Conservation (phyloP, 345 rosid genomes). For the Sonneratia caseolaris region DNA sequence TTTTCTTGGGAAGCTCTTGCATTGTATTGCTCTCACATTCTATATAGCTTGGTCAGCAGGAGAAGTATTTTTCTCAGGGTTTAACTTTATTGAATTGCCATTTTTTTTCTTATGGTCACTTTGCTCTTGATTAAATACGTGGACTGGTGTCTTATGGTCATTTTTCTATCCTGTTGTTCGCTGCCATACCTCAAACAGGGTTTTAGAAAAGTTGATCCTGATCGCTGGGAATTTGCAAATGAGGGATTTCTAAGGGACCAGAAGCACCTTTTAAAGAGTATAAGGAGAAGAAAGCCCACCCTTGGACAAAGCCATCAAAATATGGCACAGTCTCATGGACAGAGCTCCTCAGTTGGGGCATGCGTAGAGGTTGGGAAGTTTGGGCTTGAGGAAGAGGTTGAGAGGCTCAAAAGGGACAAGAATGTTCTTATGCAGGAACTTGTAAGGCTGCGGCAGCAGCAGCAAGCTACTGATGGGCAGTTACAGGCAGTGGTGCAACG, state of each 20-base stretch:
- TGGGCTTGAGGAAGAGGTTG: constrained; percentile 95
- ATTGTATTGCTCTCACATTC: too few species aligned
- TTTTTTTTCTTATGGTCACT: too few species aligned
- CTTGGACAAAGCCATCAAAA: constrained; percentile 59
- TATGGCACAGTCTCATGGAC: constrained; percentile 53
- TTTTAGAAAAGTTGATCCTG: constrained; percentile 94
- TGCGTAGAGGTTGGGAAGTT: constrained; percentile 99
- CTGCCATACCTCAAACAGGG: constrained; percentile 45
- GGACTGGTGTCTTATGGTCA: neutral
- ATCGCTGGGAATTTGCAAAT: constrained; percentile 93
- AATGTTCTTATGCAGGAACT: constrained; percentile 98
- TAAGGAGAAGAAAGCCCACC: constrained; percentile 77
- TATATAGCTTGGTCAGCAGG: too few species aligned
- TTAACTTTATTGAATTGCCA: too few species aligned
- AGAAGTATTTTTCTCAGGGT: too few species aligned
- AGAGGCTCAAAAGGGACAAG: constrained; percentile 26
- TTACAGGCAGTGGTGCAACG: constrained; percentile 81
- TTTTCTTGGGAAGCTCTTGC: too few species aligned
- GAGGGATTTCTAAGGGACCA: constrained; percentile 30
- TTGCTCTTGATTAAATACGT: neutral
- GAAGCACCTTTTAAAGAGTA: constrained; percentile 68
- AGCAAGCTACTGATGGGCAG: constrained; percentile 82
- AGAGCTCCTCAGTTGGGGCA: constrained; percentile 64
- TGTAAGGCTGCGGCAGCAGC: constrained; percentile 90
- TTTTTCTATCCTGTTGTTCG: neutral